Base-by-base conservation (phyloP, 495 filamentous ascomycete species). In the Penicillium lagena region DNA sequence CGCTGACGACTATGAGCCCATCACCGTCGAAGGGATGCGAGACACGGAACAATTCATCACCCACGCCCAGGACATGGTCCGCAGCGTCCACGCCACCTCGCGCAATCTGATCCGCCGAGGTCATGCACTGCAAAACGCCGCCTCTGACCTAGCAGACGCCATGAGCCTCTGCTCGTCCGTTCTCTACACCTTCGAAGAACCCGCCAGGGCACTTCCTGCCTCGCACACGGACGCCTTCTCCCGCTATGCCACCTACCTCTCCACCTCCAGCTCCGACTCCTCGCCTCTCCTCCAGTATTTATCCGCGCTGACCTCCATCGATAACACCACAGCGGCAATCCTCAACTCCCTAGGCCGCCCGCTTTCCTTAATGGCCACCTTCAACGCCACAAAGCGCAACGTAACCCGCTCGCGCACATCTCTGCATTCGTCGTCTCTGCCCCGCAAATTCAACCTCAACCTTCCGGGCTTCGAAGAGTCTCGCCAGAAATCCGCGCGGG, bases 11-110 rank as follows among this genome's bases (percentile, higher is more conserved):
- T 84, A 85, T 53, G 78, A 84, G 28, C 89, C 94, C 1, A 67
- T 96, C 7, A 63, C 58, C 7, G 39, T 51, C 7, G 81, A 89
- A 47, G 89, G 95, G 45, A 81, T 90, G 39, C 77, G 80, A n/a
- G 90, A 96, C 60, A 90, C 96, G 6, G 93, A 96, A 54, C 82
- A 90, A 55, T 97, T 97, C 62, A 80, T 96, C 38, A 80, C 82
- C 37, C 85, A 94, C 56, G 91, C 93, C 2, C 78, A 89, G 48
- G 90, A 96, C 37, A 88, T 87, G 58, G 83, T 96, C 42, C 81
- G 87, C 33, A 81, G 83, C 49, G 79, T 95, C 49, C 87, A 91
- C 53, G 81, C 80, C 52, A 83, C 88, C 48, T 90, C 86, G 2
- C 85, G 83, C 55, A 87, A 79, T 45, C 77, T 93, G 42, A 82